Evolutionary conservation across 768 basidiomycete genomes (phyloP).

Genomic region (Pholiota microspora): DNA sequence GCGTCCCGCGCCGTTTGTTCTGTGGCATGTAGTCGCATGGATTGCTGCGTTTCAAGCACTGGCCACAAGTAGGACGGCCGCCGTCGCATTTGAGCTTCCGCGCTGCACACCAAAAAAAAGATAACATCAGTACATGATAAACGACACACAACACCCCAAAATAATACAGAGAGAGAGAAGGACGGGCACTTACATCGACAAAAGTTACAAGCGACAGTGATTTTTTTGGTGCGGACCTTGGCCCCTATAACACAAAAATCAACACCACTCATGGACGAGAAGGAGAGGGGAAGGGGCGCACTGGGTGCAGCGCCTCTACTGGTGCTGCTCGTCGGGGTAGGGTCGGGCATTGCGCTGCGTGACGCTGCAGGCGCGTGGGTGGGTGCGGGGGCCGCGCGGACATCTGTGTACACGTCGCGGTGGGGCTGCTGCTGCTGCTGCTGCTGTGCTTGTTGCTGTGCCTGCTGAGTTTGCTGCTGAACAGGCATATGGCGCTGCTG

Average conservation of each 20-base stretch:
- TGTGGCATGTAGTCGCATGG: conserved; percentile 80
- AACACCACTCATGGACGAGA: not conserved
- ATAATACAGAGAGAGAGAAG: conserved; percentile 3
- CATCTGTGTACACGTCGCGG: conserved; percentile 49
- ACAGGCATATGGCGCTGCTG: conserved; percentile 14
- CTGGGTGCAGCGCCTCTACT: conserved; percentile 30
- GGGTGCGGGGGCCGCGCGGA: conserved; percentile 39
- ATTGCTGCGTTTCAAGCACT: conserved; percentile 77
- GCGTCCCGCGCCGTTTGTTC: conserved; percentile 68
- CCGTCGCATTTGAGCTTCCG: conserved; percentile 90
- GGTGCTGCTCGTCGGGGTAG: conserved; percentile 32
- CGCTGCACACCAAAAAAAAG: conserved; percentile 39
- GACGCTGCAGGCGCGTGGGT: too few relatives aligned
- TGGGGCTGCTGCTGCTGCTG: conserved; percentile 23
- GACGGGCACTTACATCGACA: conserved; percentile 66
- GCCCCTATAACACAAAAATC: conserved; percentile 31
- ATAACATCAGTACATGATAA: not conserved
- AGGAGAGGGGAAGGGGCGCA: conserved; percentile 17
- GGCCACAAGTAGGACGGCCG: conserved; percentile 77
- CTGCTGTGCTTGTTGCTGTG: not conserved
- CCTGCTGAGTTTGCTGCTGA: conserved; percentile 23
- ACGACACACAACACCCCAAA: not conserved
- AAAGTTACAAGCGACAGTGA: conserved; percentile 88
- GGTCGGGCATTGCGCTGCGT: conserved; percentile 42
- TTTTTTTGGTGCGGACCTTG: conserved; percentile 78